Percentiles rank a stretch among this genome's conserved stretches.
Conservation (phyloP, 164 flowering plant genomes). For the Chimonanthus praecox region DNA sequence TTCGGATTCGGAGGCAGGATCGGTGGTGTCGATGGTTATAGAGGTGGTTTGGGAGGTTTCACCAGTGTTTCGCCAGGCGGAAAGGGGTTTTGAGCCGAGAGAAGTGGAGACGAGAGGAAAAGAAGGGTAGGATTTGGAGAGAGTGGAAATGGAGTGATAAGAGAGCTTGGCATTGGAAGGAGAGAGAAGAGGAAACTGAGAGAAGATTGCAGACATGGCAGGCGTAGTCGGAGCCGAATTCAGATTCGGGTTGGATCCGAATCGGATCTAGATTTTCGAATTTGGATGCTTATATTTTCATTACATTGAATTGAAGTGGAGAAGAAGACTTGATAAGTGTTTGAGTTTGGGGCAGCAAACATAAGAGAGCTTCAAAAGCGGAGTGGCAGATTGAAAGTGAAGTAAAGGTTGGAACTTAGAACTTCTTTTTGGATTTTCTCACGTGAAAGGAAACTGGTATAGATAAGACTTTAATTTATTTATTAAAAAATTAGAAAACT, state of each 20-base stretch:
- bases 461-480: too few relatives aligned
- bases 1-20: conserved; percentile 18
- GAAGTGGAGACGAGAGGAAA: background rate
- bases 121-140: background rate
- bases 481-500: too few relatives aligned
- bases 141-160: background rate
- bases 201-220: conserved; percentile 8
- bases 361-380: too few relatives aligned
- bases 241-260: background rate
- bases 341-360: too few relatives aligned
- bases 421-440: too few relatives aligned
- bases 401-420: too few relatives aligned
- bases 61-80: background rate
- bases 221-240: background rate
- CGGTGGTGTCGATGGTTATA: conserved; percentile 6
- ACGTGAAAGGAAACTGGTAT: too few relatives aligned
- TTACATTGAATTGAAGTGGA: too few relatives aligned
- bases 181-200: background rate
- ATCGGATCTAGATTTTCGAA: background rate
- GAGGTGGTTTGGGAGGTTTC: background rate
- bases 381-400: too few relatives aligned
- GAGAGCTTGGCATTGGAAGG: too few relatives aligned
- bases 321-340: too few relatives aligned
- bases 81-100: background rate
- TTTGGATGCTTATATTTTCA: background rate